These are phyloP conservation scores for Pseudogymnoascus sp. DNA, from an alignment of 2,329 filamentous ascomycete species.

Conservation along the genomic window DNA sequence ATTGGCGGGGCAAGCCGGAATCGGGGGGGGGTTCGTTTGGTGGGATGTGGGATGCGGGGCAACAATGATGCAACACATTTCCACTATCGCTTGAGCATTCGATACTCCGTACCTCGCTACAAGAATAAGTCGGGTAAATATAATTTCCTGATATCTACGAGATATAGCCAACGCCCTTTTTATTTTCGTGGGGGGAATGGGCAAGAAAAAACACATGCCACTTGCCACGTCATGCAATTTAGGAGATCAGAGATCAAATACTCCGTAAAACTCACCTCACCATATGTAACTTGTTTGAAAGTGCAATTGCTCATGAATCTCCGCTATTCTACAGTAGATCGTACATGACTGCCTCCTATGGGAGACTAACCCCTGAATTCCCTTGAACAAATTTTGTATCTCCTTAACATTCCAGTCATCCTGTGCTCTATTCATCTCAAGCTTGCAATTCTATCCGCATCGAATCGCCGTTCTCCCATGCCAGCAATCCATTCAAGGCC, in stretches of 20 bases:
- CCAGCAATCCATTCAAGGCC: neutral
- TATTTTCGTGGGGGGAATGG: neutral
- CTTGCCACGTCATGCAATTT: neutral
- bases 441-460: neutral
- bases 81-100: conserved; percentile 17
- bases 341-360: neutral
- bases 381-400: neutral
- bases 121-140: neutral
- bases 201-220: neutral
- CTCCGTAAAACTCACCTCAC: neutral
- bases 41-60: conserved; percentile 7
- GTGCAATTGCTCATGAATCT: neutral
- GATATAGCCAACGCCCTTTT: neutral
- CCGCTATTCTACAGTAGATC: neutral
- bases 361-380: neutral
- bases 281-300: neutral
- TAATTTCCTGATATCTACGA: neutral
- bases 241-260: neutral
- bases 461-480: neutral
- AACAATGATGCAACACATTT: conserved; percentile 15
- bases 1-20: neutral
- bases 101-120: conserved; percentile 4
- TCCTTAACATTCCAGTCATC: neutral
- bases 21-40: neutral
- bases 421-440: neutral